Evolutionary conservation across 306 rosid species (phyloP), one percentile per base, ranked within the genome.

Genomic region (Lotus japonicus): DNA sequence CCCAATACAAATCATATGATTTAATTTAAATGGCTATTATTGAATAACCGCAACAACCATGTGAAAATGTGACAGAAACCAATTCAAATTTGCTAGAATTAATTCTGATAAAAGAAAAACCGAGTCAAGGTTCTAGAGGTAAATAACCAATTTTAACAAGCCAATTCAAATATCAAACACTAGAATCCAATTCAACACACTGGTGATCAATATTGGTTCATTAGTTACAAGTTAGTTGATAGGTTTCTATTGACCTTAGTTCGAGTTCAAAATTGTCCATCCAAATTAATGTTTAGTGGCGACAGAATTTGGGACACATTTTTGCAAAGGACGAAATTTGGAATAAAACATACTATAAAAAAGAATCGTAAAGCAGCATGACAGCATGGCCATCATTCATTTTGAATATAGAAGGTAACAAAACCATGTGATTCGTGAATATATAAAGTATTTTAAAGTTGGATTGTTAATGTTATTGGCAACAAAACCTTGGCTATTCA

Each of bases 391-490:
- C 12, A 63, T 14, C 60, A 26, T 45, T 73, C 53, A 39, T 11
- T 49, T n/a, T 42, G 48, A 46, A 70, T 19, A 17, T 7, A 45
- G 31, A 26, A 9, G 69, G 68, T 39, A 52, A 60, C 72, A 62
- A 51, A 46, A 49, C 58, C 79, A 79, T 73, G 76, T 61, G 76
- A 28, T 53, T 17, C 11, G 17, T 7, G 71, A 9, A 42, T 17
- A 3, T 13, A 38, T 7, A 9, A 31, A 51, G 1, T 7, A 46
- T 61, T 64, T 58, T 14, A 4, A 61, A 61, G 10, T 51, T 68
- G 67, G 14, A 55, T 39, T 26, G 33, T 26, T 3, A 26, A 26
- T 26, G 33, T 26, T 0, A 26, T 2, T 26, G 33, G 33, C 36
- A 31, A 31, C 36, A 31, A 5, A 31, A 31, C 7, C 36, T 21